Percentiles rank a stretch among this genome's conserved stretches.
These are phyloP conservation scores for Trichosporon sp. DNA, from an alignment of 1,284 basidiomycete genomes.

Conservation along the genomic window DNA sequence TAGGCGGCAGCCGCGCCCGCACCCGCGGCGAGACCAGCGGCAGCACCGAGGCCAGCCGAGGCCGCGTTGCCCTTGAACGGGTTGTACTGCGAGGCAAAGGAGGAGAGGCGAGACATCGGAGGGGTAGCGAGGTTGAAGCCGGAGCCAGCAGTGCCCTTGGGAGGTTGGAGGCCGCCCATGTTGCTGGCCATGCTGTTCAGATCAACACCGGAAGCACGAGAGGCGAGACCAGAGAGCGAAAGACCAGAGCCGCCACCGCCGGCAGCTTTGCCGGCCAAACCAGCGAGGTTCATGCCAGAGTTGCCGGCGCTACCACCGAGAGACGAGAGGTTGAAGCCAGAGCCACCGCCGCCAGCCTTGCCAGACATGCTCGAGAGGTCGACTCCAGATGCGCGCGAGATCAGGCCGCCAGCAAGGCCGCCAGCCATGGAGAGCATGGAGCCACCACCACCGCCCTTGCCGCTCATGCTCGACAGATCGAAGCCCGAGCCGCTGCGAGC, in stretches of 20 bases:
- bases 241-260: not conserved
- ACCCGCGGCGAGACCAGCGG: not conserved
- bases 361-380: conserved; percentile 5
- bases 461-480: not conserved
- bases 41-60: not conserved
- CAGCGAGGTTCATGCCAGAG: not conserved
- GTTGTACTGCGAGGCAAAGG: not conserved
- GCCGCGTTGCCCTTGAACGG: not conserved
- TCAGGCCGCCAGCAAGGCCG: conserved; percentile 3
- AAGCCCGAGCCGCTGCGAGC: not conserved
- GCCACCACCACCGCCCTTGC: not conserved
- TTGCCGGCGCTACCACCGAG: conserved; percentile 1
- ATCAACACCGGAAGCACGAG: not conserved
- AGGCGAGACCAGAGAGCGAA: not conserved
- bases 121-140: conserved; percentile 2
- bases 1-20: not conserved
- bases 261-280: not conserved
- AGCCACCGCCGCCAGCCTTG: not conserved
- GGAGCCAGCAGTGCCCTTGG: not conserved
- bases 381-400: not conserved
- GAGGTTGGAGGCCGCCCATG: not conserved
- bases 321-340: not conserved
- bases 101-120: not conserved
- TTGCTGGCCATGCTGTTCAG: not conserved
- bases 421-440: not conserved